phyloP scores from a whole-genome alignment of 345 rosid species.

The Eutrema yunnanense region DNA sequence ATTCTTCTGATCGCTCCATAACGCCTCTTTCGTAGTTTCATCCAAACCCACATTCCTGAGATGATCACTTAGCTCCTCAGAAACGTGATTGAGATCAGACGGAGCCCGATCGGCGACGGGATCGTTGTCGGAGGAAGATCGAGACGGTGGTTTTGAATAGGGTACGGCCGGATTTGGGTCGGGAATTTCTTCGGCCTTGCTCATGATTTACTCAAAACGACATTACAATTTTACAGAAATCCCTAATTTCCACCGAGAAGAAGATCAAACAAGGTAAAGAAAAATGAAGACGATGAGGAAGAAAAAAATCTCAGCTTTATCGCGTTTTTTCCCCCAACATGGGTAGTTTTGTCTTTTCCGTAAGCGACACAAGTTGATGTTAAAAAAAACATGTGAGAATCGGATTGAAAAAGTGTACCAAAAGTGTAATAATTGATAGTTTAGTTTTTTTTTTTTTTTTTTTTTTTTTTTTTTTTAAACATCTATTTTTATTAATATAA shows the following conservation, averaged over 20 bases:
- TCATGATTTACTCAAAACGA: slow-evolving; percentile 23
- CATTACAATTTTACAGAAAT: slow-evolving; percentile 19
- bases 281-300: neutral
- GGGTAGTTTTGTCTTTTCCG: neutral
- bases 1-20: too few relatives aligned
- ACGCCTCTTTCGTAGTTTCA: slow-evolving; percentile 6
- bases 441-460: neutral
- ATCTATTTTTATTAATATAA: too few relatives aligned
- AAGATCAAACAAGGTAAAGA: slow-evolving; percentile 5
- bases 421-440: slow-evolving; percentile 8
- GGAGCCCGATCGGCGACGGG: slow-evolving; percentile 11
- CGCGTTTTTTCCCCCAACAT: neutral
- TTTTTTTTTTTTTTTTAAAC: too few relatives aligned
- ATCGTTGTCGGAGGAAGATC: slow-evolving; percentile 16
- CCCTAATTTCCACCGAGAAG: slow-evolving; percentile 12
- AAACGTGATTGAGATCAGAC: slow-evolving; percentile 14
- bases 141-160: slow-evolving; percentile 20
- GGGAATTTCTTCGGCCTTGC: slow-evolving; percentile 20
- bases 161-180: neutral
- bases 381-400: neutral
- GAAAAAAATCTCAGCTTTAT: neutral
- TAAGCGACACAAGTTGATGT: neutral
- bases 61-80: slow-evolving; percentile 21
- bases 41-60: slow-evolving; percentile 38
- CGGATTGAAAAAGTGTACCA: neutral